Evolutionary conservation across 345 rosid genomes (phyloP).

Genomic region (Linum usitatissimum): DNA sequence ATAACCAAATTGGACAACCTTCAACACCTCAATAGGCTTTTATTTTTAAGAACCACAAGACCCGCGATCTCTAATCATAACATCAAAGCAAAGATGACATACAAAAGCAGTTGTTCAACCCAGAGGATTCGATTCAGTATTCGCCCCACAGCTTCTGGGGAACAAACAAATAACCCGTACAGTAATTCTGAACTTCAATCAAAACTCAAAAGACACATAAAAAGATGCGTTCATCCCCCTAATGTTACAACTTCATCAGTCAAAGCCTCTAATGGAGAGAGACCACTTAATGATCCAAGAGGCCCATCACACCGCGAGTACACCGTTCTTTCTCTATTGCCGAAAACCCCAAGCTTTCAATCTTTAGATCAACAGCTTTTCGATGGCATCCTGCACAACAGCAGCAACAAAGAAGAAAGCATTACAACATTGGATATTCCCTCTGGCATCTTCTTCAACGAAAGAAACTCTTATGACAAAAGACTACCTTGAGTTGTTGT

Average conservation of each 20-base stretch:
- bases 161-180: no score
- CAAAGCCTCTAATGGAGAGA: conserved; percentile 46
- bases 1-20: no score
- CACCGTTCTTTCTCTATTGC: conserved; percentile 1
- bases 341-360: no score
- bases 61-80: no score
- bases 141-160: no score
- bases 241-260: conserved; percentile 40
- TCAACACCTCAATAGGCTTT: no score
- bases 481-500: conserved; percentile 69
- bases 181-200: no score
- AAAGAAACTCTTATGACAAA: neutral
- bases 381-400: conserved; percentile 77
- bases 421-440: neutral
- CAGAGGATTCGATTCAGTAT: no score
- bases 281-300: conserved; percentile 29
- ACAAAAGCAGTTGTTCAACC: no score
- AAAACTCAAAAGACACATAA: no score
- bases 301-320: conserved; percentile 86
- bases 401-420: neutral
- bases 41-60: no score
- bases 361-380: conserved; percentile 70
- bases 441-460: neutral
- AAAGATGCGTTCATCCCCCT: conserved; percentile 5
- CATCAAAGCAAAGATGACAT: no score